These are phyloP conservation scores for Rosa hybrid DNA, from an alignment of 331 rosid species.

Conservation along the genomic window DNA sequence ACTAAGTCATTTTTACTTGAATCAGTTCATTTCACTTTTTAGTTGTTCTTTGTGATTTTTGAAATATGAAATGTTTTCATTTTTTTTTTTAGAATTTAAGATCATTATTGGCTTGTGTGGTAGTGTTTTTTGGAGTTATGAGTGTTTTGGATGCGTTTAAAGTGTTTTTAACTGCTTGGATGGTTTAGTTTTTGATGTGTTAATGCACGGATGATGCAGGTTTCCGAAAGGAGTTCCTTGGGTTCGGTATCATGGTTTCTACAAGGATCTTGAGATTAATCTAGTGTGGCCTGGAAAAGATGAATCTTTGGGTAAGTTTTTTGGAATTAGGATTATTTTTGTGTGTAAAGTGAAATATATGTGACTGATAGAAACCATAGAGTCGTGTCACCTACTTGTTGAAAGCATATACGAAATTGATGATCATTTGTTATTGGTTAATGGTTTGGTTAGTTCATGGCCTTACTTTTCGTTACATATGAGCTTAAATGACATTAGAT, in stretches of 20 bases:
- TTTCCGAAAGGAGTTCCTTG: slow-evolving; percentile 90
- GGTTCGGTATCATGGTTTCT: slow-evolving; percentile 79
- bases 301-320: slow-evolving; percentile 60
- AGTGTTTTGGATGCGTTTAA: neutral
- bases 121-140: neutral
- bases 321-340: neutral
- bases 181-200: slow-evolving; percentile 20
- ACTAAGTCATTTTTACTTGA: neutral
- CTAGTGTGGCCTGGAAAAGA: slow-evolving; percentile 94
- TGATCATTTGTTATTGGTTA: neutral
- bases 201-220: slow-evolving; percentile 46
- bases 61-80: neutral
- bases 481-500: neutral
- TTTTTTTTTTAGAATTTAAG: too few relatives aligned
- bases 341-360: neutral
- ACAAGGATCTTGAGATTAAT: slow-evolving; percentile 68
- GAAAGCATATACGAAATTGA: neutral
- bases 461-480: neutral
- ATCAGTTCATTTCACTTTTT: too few relatives aligned
- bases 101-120: neutral
- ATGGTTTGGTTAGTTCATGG: neutral
- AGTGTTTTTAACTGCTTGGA: slow-evolving; percentile 3
- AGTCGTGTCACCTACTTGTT: neutral
- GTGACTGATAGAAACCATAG: neutral
- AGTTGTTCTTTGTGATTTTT: too few relatives aligned